A percentile compares a stretch with the other conserved stretches of the same genome.
Conservation (phyloP, 805 yeast genomes). For the Wickerhamomyces subpelliculosus region DNA sequence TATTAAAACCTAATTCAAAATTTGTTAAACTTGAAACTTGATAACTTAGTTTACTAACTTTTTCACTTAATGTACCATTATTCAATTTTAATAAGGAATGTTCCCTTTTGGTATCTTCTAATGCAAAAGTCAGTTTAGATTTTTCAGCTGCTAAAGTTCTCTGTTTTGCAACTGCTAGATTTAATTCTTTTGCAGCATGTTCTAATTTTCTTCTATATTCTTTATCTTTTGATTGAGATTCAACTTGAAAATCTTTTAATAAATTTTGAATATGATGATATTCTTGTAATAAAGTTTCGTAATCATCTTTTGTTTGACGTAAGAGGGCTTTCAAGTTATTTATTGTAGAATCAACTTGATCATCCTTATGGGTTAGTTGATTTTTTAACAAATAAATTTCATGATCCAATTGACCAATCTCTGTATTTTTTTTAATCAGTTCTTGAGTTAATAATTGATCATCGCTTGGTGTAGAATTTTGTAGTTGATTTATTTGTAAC, state of each 20-base stretch:
- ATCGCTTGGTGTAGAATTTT: background rate
- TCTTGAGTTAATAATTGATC: no score
- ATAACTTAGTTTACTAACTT: slow-evolving; percentile 23
- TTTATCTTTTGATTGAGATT: slow-evolving; percentile 25
- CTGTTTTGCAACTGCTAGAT: slow-evolving; percentile 36
- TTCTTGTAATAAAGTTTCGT: slow-evolving; percentile 17
- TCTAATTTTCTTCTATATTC: slow-evolving; percentile 23
- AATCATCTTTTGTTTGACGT: slow-evolving; percentile 10
- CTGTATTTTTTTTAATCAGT: slow-evolving; percentile 7
- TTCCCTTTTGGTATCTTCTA: slow-evolving; percentile 33
- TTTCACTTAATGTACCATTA: slow-evolving; percentile 32
- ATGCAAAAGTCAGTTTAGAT: slow-evolving; percentile 31
- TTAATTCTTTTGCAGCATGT: slow-evolving; percentile 31
- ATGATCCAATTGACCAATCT: slow-evolving; percentile 10
- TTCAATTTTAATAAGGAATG: slow-evolving; percentile 29
- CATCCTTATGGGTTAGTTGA: slow-evolving; percentile 7
- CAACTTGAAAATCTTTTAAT: slow-evolving; percentile 16
- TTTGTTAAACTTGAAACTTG: slow-evolving; percentile 20
- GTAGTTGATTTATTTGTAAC: slow-evolving; percentile 2
- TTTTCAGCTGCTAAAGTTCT: slow-evolving; percentile 37
- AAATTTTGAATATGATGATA: slow-evolving; percentile 17
- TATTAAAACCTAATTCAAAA: slow-evolving; percentile 36
- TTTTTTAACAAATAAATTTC: slow-evolving; percentile 12
- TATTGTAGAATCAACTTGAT: slow-evolving; percentile 6
- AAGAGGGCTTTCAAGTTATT: slow-evolving; percentile 8